Evolutionary conservation across 768 basidiomycete genomes (phyloP).

Genomic region (Rhodotorula kratochvilovae): DNA sequence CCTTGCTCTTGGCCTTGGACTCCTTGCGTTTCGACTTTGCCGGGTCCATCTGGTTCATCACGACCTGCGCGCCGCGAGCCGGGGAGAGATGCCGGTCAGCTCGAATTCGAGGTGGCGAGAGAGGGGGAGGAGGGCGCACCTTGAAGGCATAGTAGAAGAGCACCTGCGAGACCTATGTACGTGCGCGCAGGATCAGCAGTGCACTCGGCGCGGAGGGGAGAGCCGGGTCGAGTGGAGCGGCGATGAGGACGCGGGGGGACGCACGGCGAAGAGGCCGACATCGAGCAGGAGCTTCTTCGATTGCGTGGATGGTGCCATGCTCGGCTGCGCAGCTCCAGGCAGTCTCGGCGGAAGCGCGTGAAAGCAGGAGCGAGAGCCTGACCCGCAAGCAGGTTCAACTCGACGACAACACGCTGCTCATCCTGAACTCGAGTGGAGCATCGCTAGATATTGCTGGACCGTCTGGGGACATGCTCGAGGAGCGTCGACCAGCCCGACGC

Average conservation of each 20-base stretch:
- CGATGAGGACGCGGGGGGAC: background rate
- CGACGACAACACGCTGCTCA: too few relatives aligned
- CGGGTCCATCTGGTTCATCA: slow-evolving; percentile 47
- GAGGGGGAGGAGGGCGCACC: slow-evolving; percentile 14
- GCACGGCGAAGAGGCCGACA: slow-evolving; percentile 23
- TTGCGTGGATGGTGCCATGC: slow-evolving; percentile 18
- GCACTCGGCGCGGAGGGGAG: background rate
- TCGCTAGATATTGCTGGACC: too few relatives aligned
- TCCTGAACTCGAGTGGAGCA: too few relatives aligned
- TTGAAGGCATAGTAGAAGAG: slow-evolving; percentile 49
- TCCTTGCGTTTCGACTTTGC: slow-evolving; percentile 46
- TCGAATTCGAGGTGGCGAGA: too few relatives aligned
- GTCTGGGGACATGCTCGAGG: too few relatives aligned
- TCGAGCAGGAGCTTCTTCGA: slow-evolving; percentile 31
- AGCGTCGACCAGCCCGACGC: too few relatives aligned
- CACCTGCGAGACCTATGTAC: slow-evolving; percentile 40
- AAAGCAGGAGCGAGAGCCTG: background rate
- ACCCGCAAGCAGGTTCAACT: too few relatives aligned
- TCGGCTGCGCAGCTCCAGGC: background rate
- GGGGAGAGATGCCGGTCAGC: background rate
- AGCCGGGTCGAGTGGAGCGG: background rate
- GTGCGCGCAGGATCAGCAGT: background rate
- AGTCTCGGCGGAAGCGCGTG: background rate
- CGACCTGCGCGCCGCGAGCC: slow-evolving; percentile 36
- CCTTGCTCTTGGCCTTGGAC: slow-evolving; percentile 47